These are phyloP conservation scores for Strobilomyces confusus DNA, from an alignment of 768 basidiomycete species.

Conservation along the genomic window DNA sequence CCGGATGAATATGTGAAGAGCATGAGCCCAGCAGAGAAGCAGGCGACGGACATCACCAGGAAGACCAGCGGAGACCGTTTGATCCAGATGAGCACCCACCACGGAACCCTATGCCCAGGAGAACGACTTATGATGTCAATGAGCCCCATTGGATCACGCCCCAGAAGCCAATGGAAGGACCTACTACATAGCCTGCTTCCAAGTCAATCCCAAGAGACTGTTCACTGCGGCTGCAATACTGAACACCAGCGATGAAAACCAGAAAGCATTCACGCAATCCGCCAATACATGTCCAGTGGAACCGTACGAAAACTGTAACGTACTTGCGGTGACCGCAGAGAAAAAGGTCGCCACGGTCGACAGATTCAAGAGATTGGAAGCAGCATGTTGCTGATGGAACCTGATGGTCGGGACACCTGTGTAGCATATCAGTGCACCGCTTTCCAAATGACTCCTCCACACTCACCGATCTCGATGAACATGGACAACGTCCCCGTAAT, in stretches of 20 bases:
- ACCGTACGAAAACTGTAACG: conserved; percentile 44
- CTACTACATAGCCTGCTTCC: conserved; percentile 58
- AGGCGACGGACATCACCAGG: conserved; percentile 78
- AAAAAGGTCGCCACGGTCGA: conserved; percentile 55
- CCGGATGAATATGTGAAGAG: conserved; percentile 72
- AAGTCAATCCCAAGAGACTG: conserved; percentile 48
- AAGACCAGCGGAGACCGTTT: conserved; percentile 80
- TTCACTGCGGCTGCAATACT: conserved; percentile 54
- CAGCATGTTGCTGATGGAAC: conserved; percentile 50
- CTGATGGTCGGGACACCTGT: conserved; percentile 53
- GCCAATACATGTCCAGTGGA: conserved; percentile 33
- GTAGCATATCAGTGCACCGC: conserved; percentile 28
- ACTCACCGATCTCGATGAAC: conserved; percentile 53
- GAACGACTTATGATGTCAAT: conserved; percentile 41
- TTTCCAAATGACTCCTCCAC: conserved; percentile 10
- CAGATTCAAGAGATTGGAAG: conserved; percentile 45
- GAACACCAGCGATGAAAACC: conserved; percentile 54
- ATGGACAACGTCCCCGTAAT: conserved; percentile 47
- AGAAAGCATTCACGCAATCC: conserved; percentile 47
- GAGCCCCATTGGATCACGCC: conserved; percentile 5
- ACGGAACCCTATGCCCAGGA: conserved; percentile 51
- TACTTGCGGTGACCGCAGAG: conserved; percentile 49
- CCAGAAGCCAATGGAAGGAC: conserved; percentile 22
- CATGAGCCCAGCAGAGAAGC: conserved; percentile 75
- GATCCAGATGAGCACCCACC: conserved; percentile 76